Conservation (phyloP, 1,139 yeast genomes). For the Spencermartinsiella ligniputridi region DNA sequence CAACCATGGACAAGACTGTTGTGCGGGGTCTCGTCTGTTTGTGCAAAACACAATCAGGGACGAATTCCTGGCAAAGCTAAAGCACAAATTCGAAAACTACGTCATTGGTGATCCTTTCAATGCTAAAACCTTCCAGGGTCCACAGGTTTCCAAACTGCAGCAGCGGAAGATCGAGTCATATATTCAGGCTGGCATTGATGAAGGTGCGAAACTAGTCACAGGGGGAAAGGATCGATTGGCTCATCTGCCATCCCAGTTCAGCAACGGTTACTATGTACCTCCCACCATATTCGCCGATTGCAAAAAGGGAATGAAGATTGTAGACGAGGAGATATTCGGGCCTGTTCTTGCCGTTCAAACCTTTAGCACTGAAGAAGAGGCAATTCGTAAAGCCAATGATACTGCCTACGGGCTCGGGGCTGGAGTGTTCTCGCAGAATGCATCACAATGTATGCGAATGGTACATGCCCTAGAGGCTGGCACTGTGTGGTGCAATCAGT, state of each 20-base stretch:
- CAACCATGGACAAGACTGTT: constrained; percentile 96
- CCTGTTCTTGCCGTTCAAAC: constrained; percentile 76
- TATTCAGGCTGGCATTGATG: constrained; percentile 61
- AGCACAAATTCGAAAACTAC: constrained; percentile 40
- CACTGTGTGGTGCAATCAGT: constrained; percentile 79
- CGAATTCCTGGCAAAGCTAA: constrained; percentile 59
- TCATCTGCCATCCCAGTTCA: constrained; percentile 68
- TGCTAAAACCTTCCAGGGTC: constrained; percentile 60
- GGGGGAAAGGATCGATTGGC: constrained; percentile 64
- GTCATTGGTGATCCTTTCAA: constrained; percentile 64
- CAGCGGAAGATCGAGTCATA: constrained; percentile 62
- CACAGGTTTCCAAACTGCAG: constrained; percentile 79
- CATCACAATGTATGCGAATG: constrained; percentile 55
- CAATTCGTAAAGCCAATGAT: constrained; percentile 56
- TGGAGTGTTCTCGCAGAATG: constrained; percentile 44
- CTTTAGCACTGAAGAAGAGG: constrained; percentile 69
- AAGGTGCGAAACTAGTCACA: constrained; percentile 61
- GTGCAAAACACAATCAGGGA: constrained; percentile 76
- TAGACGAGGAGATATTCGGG: constrained; percentile 74
- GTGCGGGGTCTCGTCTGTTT: constrained; percentile 81
- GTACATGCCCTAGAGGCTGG: constrained; percentile 71
- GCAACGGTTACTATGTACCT: constrained; percentile 61
- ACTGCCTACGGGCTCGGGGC: constrained; percentile 11
- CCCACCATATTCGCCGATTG: constrained; percentile 71
- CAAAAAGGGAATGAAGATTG: constrained; percentile 56